Evolutionary conservation across 192 early-diverging fungal species (phyloP).

Genomic region (Backusella psychrophila): DNA sequence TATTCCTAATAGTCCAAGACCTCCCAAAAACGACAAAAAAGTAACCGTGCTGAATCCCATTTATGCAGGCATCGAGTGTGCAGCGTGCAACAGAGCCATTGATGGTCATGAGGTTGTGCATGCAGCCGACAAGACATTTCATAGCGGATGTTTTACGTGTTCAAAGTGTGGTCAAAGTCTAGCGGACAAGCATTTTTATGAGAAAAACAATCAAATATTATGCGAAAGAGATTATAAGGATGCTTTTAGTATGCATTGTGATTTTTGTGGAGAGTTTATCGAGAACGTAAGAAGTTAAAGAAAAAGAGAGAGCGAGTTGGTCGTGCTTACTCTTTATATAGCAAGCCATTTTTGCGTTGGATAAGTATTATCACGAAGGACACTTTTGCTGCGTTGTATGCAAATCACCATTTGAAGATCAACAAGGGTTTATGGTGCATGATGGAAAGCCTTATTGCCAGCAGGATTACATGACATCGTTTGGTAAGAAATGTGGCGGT

Average conservation of each 20-base stretch:
- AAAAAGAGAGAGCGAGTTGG: background rate
- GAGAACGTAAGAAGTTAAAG: conserved; percentile 27
- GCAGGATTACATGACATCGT: conserved; percentile 51
- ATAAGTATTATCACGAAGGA: conserved; percentile 51
- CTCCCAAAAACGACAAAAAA: background rate
- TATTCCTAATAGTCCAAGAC: conserved; percentile 3
- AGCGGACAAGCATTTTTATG: conserved; percentile 52
- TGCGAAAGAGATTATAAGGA: conserved; percentile 54
- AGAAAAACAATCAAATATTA: conserved; percentile 51
- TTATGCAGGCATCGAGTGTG: conserved; percentile 32
- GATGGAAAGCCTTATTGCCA: conserved; percentile 59
- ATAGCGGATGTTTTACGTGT: conserved; percentile 53
- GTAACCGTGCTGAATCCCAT: conserved; percentile 16
- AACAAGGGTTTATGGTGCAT: conserved; percentile 55
- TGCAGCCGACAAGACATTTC: conserved; percentile 51
- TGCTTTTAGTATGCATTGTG: conserved; percentile 52
- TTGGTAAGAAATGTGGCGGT: conserved; percentile 51
- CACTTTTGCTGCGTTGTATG: conserved; percentile 61
- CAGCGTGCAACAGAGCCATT: conserved; percentile 44
- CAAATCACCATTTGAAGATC: conserved; percentile 46
- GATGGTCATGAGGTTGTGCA: conserved; percentile 46
- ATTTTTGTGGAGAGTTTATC: conserved; percentile 52
- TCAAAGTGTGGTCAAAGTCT: conserved; percentile 38
- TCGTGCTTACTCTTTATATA: background rate
- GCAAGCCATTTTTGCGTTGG: conserved; percentile 48